A percentile compares a stretch with the other conserved stretches of the same genome.
These are phyloP conservation scores for Sclerotiophoma versabilis DNA, from an alignment of 2,329 filamentous ascomycete species.

Conservation along the genomic window DNA sequence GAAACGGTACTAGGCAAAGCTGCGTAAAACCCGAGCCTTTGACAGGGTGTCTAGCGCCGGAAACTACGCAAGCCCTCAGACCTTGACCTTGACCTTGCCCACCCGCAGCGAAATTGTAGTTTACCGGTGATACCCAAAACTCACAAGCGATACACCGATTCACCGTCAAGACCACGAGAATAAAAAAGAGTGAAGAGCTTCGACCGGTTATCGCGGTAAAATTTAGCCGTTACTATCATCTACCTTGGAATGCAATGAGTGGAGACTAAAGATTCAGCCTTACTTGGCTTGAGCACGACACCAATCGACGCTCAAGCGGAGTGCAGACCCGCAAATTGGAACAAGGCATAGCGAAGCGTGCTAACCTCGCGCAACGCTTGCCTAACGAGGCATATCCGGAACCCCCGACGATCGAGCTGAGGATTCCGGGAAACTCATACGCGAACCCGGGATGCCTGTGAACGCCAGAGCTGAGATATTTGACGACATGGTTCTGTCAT, in stretches of 20 bases:
- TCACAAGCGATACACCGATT: not conserved
- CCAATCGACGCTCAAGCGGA: conserved; percentile 11
- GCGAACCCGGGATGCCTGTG: conserved; percentile 21
- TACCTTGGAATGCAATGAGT: conserved; percentile 2
- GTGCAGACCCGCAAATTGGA: conserved; percentile 13
- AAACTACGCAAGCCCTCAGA: conserved; percentile 8
- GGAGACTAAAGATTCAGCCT: conserved; percentile 14
- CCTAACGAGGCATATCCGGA: conserved; percentile 14
- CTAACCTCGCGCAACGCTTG: conserved; percentile 25
- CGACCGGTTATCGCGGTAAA: conserved; percentile 1
- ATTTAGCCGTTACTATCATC: not conserved
- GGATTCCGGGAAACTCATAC: conserved; percentile 9
- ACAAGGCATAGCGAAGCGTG: conserved; percentile 9
- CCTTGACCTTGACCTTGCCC: not conserved
- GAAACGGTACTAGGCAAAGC: not conserved
- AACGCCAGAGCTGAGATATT: conserved; percentile 8
- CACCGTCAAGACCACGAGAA: not conserved
- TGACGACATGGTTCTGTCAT: conserved; percentile 6
- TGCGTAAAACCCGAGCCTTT: conserved; percentile 3
- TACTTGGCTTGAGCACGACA: conserved; percentile 12
- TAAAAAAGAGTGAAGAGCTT: not conserved
- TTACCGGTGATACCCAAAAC: not conserved
- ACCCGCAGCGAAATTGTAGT: not conserved
- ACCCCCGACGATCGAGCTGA: conserved; percentile 17
- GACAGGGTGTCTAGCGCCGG: conserved; percentile 12